Base-by-base conservation (phyloP, 2,329 filamentous ascomycete species). In the Penicillium sp. region DNA sequence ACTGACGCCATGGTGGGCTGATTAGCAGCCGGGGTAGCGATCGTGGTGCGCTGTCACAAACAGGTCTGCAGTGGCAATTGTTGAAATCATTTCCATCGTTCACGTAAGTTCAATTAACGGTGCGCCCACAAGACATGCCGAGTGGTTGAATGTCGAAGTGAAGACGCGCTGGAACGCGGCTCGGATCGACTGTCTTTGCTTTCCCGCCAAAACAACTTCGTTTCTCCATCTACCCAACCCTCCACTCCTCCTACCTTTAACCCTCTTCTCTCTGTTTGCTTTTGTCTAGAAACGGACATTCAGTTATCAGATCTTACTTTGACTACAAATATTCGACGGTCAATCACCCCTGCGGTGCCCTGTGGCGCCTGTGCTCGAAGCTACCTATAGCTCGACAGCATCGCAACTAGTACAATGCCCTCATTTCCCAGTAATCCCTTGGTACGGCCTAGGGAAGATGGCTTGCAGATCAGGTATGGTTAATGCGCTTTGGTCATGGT, bases 1-100 rank as follows among this genome's bases (percentile, higher is more conserved):
- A 97, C 85, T 71, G 89, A 87, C 66, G 93, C 93, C 95, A 99
- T 99, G 68, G 66, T 75, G 63, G 61, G 60, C 37, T 61, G 64
- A 58, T 60, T 63, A 61, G 57, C 32, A 62, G 63, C 52, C 56
- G 56, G 53, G 54, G 55, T 60, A 61, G 60, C 53, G 46, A 56
- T 60, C 53, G 58, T 60, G 59, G 37, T 56, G 50, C 61, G 53
- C 57, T 58, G 57, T 60, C 63, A 61, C 52, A 61, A 56, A 56
- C 50, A 61, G 58, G 52, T 42, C 43, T 61, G 61, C 61, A 63
- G 56, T 56, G 44, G 42, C 57, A 61, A 63, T 65, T 63, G 62
- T 61, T 45, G 50, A 53, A 53, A 53, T 49, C 58, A 66, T 67
- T 57, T 60, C 66, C 69, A 72, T 74, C 63, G 59, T 68, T 64